These are phyloP conservation scores for Pyrenophora tritici-repentis DNA, from an alignment of 2,329 filamentous ascomycete genomes.

Conservation along the genomic window DNA sequence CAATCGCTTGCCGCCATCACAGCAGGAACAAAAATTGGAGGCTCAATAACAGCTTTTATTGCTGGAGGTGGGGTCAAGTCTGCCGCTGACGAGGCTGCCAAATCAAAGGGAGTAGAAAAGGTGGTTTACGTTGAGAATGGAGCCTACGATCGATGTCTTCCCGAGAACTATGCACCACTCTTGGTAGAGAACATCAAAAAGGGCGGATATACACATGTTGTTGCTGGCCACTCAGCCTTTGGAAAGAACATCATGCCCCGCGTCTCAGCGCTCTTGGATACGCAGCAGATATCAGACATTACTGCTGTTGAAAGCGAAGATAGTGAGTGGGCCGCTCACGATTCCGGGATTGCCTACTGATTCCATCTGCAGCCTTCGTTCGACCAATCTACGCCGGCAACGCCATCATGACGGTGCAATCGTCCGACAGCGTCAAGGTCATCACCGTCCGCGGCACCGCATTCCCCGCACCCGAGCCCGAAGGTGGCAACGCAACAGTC, in stretches of 20 bases:
- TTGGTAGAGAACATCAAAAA: constrained; percentile 97
- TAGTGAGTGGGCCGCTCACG: constrained; percentile 58
- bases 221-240: constrained; percentile 91
- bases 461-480: constrained; percentile 75
- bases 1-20: constrained; percentile 84
- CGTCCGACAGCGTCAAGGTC: constrained; percentile 80
- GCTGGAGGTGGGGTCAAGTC: constrained; percentile 78
- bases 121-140: constrained; percentile 85
- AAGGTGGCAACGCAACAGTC: constrained; percentile 74
- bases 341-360: constrained; percentile 4
- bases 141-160: constrained; percentile 84
- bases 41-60: constrained; percentile 82
- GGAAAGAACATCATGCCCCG: constrained; percentile 94
- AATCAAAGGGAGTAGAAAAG: constrained; percentile 89
- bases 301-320: constrained; percentile 85
- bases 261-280: constrained; percentile 87
- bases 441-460: constrained; percentile 93
- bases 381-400: constrained; percentile 98
- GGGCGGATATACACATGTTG: constrained; percentile 87
- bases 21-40: constrained; percentile 84
- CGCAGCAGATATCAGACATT: constrained; percentile 92
- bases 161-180: constrained; percentile 92
- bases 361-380: constrained; percentile 68
- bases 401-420: constrained; percentile 94
- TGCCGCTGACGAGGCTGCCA: constrained; percentile 82